Percentiles rank a stretch among this genome's conserved stretches.
These are phyloP conservation scores for Verruconis gallopava DNA, from an alignment of 2,329 filamentous ascomycete species.

Conservation along the genomic window DNA sequence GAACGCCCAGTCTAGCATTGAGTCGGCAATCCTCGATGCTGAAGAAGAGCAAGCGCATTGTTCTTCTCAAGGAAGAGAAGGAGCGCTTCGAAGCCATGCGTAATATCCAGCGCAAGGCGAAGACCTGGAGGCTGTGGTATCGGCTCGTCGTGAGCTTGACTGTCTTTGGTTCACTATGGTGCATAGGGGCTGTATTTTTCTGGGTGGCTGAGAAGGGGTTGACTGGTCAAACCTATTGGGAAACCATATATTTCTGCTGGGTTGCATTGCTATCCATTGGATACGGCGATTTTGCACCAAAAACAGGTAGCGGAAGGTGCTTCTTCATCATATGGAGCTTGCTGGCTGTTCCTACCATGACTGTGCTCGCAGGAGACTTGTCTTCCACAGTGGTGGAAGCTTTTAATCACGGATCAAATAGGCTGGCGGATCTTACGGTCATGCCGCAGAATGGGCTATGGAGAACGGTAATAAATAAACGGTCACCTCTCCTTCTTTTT, in stretches of 20 bases:
- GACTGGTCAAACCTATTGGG: conserved; percentile 1
- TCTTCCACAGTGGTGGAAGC: conserved; percentile 5
- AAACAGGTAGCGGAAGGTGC: conserved; percentile 4
- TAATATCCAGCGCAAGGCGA: conserved; percentile 3
- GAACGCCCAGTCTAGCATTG: background rate
- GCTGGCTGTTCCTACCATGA: conserved; percentile 8
- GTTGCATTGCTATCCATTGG: conserved; percentile 9
- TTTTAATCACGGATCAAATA: conserved; percentile 8
- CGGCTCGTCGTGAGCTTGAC: conserved; percentile 3
- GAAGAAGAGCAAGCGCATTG: conserved; percentile 5
- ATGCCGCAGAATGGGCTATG: conserved; percentile 6
- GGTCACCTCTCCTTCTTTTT: too few relatives aligned
- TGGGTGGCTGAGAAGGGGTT: conserved; percentile 5
- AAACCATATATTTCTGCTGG: conserved; percentile 9
- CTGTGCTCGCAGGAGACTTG: conserved; percentile 4
- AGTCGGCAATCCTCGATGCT: conserved; percentile 3
- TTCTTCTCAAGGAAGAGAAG: conserved; percentile 13
- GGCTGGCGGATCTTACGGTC: conserved; percentile 8
- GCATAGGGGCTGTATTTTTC: conserved; percentile 8
- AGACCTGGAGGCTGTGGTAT: conserved; percentile 5
- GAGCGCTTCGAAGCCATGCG: conserved; percentile 24
- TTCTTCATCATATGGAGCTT: conserved; percentile 10
- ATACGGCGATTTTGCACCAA: conserved; percentile 8
- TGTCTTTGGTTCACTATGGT: conserved; percentile 8
- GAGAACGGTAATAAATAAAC: background rate